These are phyloP conservation scores for Ophiostoma triangulosporum DNA, from an alignment of 2,329 filamentous ascomycete genomes.

Conservation along the genomic window DNA sequence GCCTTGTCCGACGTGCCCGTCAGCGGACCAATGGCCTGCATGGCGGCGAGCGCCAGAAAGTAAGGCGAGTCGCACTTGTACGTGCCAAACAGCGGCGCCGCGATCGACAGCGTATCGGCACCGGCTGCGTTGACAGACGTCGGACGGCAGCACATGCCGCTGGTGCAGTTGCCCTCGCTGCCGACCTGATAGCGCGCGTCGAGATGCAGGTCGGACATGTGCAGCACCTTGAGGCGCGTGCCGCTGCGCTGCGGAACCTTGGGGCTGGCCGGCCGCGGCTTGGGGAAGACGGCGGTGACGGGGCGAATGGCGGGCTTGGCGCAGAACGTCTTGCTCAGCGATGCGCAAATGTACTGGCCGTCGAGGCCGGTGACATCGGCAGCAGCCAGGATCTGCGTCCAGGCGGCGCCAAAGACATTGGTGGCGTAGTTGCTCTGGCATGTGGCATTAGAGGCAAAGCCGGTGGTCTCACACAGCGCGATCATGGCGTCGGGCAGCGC, in stretches of 20 bases:
- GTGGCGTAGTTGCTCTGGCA: slow-evolving; percentile 35
- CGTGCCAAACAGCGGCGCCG: slow-evolving; percentile 39
- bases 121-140: slow-evolving; percentile 15
- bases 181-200: slow-evolving; percentile 41
- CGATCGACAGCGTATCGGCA: slow-evolving; percentile 26
- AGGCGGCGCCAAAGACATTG: slow-evolving; percentile 37
- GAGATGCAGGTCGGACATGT: slow-evolving; percentile 47
- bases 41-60: slow-evolving; percentile 39
- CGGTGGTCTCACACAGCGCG: slow-evolving; percentile 33
- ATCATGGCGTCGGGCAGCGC: slow-evolving; percentile 37
- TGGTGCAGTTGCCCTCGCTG: slow-evolving; percentile 39
- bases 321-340: slow-evolving; percentile 34
- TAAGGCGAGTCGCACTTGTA: slow-evolving; percentile 46
- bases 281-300: slow-evolving; percentile 37
- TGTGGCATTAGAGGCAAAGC: slow-evolving; percentile 30
- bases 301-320: slow-evolving; percentile 28
- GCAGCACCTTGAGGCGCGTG: slow-evolving; percentile 39
- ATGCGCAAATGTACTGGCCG: slow-evolving; percentile 43
- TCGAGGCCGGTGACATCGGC: slow-evolving; percentile 40
- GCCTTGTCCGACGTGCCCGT: slow-evolving; percentile 36
- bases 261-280: slow-evolving; percentile 35
- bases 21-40: slow-evolving; percentile 40
- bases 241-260: slow-evolving; percentile 34
- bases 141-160: slow-evolving; percentile 45
- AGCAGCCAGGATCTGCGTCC: slow-evolving; percentile 41